phyloP scores from a whole-genome alignment of 2,329 filamentous ascomycete genomes.

The Knoxdaviesia proteae region DNA sequence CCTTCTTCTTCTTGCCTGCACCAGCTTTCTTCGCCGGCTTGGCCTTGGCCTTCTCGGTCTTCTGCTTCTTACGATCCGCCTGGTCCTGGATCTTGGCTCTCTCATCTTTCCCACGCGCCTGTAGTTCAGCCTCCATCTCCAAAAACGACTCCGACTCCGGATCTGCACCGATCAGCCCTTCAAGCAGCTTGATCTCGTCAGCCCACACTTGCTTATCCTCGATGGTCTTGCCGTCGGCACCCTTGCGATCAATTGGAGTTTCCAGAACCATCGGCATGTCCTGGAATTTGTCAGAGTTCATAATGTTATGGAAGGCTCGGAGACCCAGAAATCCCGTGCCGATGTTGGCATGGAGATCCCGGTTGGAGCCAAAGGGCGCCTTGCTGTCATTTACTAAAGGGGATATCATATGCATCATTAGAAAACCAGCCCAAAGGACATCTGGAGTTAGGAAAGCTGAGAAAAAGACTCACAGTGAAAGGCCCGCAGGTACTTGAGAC shows the following conservation, averaged over 20 bases:
- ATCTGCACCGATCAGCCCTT: constrained; percentile 73
- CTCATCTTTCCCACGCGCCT: constrained; percentile 47
- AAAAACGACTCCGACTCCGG: constrained; percentile 52
- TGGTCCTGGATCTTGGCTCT: constrained; percentile 57
- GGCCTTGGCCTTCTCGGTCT: constrained; percentile 13
- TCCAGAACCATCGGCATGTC: constrained; percentile 81
- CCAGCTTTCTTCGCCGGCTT: constrained; percentile 13
- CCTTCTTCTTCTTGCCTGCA: constrained; percentile 12
- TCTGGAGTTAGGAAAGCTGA: neutral
- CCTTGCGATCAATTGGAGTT: constrained; percentile 69
- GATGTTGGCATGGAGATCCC: constrained; percentile 90
- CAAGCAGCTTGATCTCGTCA: constrained; percentile 82
- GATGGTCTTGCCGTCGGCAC: constrained; percentile 40
- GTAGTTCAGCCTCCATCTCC: constrained; percentile 40
- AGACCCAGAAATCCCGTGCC: constrained; percentile 86
- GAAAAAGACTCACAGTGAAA: constrained; percentile 35
- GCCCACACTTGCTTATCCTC: constrained; percentile 80
- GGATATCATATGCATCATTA: constrained; percentile 1
- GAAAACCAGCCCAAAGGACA: neutral
- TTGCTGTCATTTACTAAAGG: constrained; percentile 76
- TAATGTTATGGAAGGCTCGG: constrained; percentile 71
- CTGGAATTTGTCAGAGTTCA: constrained; percentile 62
- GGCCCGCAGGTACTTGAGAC: constrained; percentile 59
- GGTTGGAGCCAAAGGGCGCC: constrained; percentile 58
- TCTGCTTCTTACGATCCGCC: constrained; percentile 51